Percentiles rank a stretch among this genome's conserved stretches.
These are phyloP conservation scores for Pleurotus pulmonarius DNA, from an alignment of 768 basidiomycete genomes.

Conservation along the genomic window DNA sequence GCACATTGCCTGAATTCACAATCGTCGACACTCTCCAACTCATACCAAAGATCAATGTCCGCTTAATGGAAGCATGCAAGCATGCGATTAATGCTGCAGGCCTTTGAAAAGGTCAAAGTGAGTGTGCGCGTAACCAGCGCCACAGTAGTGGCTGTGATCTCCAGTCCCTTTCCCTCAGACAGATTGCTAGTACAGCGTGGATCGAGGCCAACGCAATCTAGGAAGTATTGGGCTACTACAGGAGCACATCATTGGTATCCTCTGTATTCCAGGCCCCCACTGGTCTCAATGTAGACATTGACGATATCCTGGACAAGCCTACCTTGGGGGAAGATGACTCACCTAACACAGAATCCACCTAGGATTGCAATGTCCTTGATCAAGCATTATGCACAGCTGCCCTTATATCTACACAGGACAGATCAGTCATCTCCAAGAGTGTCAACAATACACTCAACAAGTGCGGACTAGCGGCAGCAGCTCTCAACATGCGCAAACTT, in stretches of 20 bases:
- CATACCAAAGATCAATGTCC: constrained; percentile 20
- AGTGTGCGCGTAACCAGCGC: constrained; percentile 24
- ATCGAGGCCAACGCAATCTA: constrained; percentile 17
- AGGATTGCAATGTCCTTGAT: not conserved
- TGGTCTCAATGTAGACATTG: not conserved
- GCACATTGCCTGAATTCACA: constrained; percentile 31
- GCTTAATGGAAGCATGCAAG: constrained; percentile 20
- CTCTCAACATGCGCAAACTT: too few relatives aligned
- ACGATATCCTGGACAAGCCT: not conserved
- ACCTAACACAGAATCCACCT: not conserved
- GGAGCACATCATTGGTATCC: not conserved
- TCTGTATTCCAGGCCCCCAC: not conserved
- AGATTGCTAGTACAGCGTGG: constrained; percentile 12
- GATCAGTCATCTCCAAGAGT: too few relatives aligned
- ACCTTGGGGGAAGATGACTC: not conserved
- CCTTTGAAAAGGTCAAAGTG: constrained; percentile 16
- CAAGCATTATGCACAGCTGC: not conserved
- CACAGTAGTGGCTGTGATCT: constrained; percentile 17
- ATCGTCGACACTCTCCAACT: constrained; percentile 24
- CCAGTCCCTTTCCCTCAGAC: constrained; percentile 14
- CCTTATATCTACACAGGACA: not conserved
- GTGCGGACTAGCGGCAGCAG: too few relatives aligned
- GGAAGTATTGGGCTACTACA: not conserved
- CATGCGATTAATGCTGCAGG: constrained; percentile 5
- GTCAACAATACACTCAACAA: too few relatives aligned